Conservation (phyloP, 1,284 basidiomycete genomes). For the Rhodotorula sp. region DNA sequence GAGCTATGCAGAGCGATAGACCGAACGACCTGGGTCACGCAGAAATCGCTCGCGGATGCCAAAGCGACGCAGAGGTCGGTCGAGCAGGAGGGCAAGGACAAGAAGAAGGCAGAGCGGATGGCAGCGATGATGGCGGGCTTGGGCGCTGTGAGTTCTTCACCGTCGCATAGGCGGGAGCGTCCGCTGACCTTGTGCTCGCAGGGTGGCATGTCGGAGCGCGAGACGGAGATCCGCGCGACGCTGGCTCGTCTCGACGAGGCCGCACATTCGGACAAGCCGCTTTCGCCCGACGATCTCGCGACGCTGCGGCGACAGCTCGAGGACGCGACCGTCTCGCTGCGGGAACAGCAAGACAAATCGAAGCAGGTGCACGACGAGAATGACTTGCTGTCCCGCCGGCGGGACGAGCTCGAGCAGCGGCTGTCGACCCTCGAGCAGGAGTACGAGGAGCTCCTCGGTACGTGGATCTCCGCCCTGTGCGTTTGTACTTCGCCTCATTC, state of each 20-base stretch:
- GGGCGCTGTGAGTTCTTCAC: slow-evolving; percentile 65
- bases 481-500: too few species aligned
- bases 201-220: slow-evolving; percentile 87
- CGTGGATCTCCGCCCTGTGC: slow-evolving; percentile 38
- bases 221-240: slow-evolving; percentile 81
- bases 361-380: slow-evolving; percentile 89
- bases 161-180: neutral
- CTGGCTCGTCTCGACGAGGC: slow-evolving; percentile 72
- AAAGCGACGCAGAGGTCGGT: slow-evolving; percentile 78
- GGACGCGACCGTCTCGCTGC: slow-evolving; percentile 80
- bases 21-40: neutral
- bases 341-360: slow-evolving; percentile 86
- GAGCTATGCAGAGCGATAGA: too few species aligned
- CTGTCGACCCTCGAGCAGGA: slow-evolving; percentile 81
- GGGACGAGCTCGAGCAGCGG: slow-evolving; percentile 84
- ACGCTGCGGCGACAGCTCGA: slow-evolving; percentile 80
- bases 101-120: slow-evolving; percentile 99
- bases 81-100: slow-evolving; percentile 92
- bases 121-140: slow-evolving; percentile 99
- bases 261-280: slow-evolving; percentile 61
- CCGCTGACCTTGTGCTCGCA: slow-evolving; percentile 56
- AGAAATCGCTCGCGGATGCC: slow-evolving; percentile 74
- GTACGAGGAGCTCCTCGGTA: slow-evolving; percentile 93
- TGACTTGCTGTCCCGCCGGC: slow-evolving; percentile 76
- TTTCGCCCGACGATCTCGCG: slow-evolving; percentile 72